A percentile compares a stretch with the other conserved stretches of the same genome.
Evolutionary conservation across 192 early-diverging fungal species (phyloP).

Genomic region (Backusella sp.): DNA sequence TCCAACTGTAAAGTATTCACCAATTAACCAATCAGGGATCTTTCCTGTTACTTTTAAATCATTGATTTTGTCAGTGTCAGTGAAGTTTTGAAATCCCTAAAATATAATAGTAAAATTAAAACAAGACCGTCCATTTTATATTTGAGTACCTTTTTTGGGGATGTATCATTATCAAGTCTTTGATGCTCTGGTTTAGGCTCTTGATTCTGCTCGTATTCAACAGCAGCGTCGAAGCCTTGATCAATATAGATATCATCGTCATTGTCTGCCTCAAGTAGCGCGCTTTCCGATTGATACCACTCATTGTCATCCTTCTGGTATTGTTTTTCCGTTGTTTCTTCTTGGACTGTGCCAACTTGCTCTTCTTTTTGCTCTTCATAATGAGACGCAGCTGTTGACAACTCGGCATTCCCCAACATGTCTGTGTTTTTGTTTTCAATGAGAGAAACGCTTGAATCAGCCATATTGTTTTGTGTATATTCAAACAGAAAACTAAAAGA

Average conservation of each 20-base stretch:
- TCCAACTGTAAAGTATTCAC: conserved; percentile 66
- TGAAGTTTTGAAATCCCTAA: conserved; percentile 57
- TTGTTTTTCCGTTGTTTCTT: not conserved
- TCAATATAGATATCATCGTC: not conserved
- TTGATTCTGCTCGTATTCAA: not conserved
- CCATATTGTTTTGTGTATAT: not conserved
- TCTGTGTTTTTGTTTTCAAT: not conserved
- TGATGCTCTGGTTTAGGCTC: not conserved
- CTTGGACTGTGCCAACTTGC: not conserved
- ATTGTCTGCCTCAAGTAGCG: not conserved
- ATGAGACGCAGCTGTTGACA: not conserved
- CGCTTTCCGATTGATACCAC: not conserved
- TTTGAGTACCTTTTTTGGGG: conserved; percentile 1
- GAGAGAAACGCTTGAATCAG: not conserved
- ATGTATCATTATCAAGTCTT: not conserved
- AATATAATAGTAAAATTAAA: not conserved
- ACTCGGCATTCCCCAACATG: not conserved
- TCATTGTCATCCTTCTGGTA: not conserved
- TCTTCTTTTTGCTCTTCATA: not conserved
- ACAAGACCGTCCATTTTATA: not conserved
- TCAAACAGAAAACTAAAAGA: not conserved
- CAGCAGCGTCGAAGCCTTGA: not conserved
- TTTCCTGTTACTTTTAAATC: conserved; percentile 53
- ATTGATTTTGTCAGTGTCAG: conserved; percentile 42
- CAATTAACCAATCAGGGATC: conserved; percentile 64